Percentiles rank a stretch among this genome's conserved stretches.
phyloP scores from a whole-genome alignment of 345 rosid genomes.

The Boechera divaricarpa region DNA sequence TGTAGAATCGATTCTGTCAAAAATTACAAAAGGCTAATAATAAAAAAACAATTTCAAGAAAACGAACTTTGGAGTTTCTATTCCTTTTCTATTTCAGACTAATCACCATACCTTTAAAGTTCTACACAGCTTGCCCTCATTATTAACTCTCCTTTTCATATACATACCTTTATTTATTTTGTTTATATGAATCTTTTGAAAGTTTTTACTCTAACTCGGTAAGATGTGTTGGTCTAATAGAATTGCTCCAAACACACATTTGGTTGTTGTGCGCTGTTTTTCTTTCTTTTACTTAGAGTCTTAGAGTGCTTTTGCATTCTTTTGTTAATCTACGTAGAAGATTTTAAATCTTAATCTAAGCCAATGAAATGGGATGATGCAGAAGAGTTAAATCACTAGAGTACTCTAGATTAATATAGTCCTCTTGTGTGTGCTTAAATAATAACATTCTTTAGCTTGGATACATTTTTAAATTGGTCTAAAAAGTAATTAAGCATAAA shows the following conservation, averaged over 20 bases:
- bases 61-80: slow-evolving; percentile 38
- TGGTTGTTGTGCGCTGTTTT: neutral
- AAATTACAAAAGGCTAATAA: slow-evolving; percentile 19
- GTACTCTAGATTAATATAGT: neutral
- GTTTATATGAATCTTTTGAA: slow-evolving; percentile 7
- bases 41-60: slow-evolving; percentile 10
- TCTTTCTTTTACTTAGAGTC: neutral
- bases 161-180: slow-evolving; percentile 3
- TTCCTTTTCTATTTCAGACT: slow-evolving; percentile 43
- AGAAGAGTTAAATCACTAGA: slow-evolving; percentile 12
- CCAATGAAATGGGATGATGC: neutral
- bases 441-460: slow-evolving; percentile 19
- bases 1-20: slow-evolving; percentile 29
- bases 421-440: slow-evolving; percentile 1
- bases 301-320: neutral
- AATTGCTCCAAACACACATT: slow-evolving; percentile 19
- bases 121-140: slow-evolving; percentile 39
- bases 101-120: slow-evolving; percentile 27
- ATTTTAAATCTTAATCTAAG: slow-evolving; percentile 3
- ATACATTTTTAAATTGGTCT: neutral
- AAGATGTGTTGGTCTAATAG: slow-evolving; percentile 22
- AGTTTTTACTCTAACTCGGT: neutral
- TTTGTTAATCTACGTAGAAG: neutral
- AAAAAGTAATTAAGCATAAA: slow-evolving; percentile 2
- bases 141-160: slow-evolving; percentile 31